Percentiles rank a stretch among this genome's conserved stretches.
Evolutionary conservation across 164 flowering plant genomes (phyloP).

Genomic region (Sextonia rubra): DNA sequence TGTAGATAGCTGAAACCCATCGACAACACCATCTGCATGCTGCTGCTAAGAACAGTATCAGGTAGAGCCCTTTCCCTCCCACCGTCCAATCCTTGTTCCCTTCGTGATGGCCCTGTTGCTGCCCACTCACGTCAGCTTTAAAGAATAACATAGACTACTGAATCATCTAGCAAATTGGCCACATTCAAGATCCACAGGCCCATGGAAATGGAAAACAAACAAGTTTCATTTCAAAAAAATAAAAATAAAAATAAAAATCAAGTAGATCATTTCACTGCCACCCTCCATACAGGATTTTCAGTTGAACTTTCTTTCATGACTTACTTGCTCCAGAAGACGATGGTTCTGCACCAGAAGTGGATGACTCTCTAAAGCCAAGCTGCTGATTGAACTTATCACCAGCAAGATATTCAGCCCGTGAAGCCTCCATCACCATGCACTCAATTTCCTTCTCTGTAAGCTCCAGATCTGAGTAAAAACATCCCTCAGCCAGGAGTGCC

Average conservation of each 20-base stretch:
- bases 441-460: conserved; percentile 98
- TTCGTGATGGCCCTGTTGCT: conserved; percentile 48
- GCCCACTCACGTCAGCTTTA: not conserved
- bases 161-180: too few relatives aligned
- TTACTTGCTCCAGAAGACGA: conserved; percentile 95
- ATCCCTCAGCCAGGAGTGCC: conserved; percentile 97
- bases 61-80: conserved; percentile 21
- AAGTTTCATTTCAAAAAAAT: too few relatives aligned
- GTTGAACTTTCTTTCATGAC: conserved; percentile 10
- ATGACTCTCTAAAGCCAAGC: conserved; percentile 50
- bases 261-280: too few relatives aligned
- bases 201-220: too few relatives aligned
- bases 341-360: conserved; percentile 87
- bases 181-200: too few relatives aligned
- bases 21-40: conserved; percentile 70
- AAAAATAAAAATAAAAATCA: too few relatives aligned
- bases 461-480: conserved; percentile 94
- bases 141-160: too few relatives aligned
- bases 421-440: conserved; percentile 95
- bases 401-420: conserved; percentile 88
- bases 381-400: conserved; percentile 60
- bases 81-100: conserved; percentile 32
- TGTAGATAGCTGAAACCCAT: conserved; percentile 97
- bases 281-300: too few relatives aligned
- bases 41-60: conserved; percentile 44